Base-by-base conservation (phyloP, 495 filamentous ascomycete species). In the Talaromyces adpressus region DNA sequence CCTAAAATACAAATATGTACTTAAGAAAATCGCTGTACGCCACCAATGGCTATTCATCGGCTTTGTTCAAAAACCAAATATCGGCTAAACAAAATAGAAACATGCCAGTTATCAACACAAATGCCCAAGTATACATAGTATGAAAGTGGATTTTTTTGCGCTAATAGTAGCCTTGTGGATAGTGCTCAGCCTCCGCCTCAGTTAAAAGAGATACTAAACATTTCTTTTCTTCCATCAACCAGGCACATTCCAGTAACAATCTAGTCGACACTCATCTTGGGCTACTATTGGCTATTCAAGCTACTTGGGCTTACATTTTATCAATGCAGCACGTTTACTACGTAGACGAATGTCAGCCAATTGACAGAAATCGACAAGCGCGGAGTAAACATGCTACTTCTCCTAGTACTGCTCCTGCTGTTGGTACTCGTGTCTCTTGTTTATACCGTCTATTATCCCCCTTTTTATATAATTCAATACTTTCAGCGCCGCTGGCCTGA, bases 381-480 rank as follows among this genome's bases (percentile, higher is more conserved):
- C 20, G 22, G 16, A 6, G 39, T 1, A 45, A 45, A 45, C 45
- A 49, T 49, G 45, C 45, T 53, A 9, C 29, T 62, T n/a, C 60
- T 62, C n/a, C 60, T 62, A 9, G 25, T 62, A 16, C 29, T 53
- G 22, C 30, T 52, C 14, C 39, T 53, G n/a, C 23, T 62, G n/a
- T 25, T 53, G 25, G 18, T 34, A 6, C 12, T 49, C 6, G 12
- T 62, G 7, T 32, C 11, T 34, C 12, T 89, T 11, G 74, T 92
- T 67, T 83, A 85, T 69, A 67, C 85, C 16, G 75, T 88, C 39
- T 95, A 96, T 80, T 90, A 90, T 68, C 91, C 91, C 0, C 91
- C 91, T 0, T 64, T 63, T 9, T 66, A 82, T 6, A 70, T 95
- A 9, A 86, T 96, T 70, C 73, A 75, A 41, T 88, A 87, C 73